Evolutionary conservation across 2,329 filamentous ascomycete genomes (phyloP).

Genomic region (Epichloe bromicola): DNA sequence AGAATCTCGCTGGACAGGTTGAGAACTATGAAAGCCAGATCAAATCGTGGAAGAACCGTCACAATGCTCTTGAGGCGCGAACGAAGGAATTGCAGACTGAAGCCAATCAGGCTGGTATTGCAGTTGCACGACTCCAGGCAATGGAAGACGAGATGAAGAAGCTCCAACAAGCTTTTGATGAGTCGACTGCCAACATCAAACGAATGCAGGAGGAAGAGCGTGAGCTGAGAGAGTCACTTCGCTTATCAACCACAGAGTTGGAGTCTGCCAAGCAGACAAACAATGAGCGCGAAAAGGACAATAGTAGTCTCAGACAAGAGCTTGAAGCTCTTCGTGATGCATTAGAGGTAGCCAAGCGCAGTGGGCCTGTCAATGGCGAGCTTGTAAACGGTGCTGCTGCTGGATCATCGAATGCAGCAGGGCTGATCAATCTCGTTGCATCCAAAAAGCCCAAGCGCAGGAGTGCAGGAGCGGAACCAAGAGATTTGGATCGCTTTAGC

Average conservation of each 20-base stretch:
- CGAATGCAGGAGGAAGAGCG: constrained; percentile 90
- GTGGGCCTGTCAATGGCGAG: constrained; percentile 59
- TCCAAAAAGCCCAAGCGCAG: constrained; percentile 95
- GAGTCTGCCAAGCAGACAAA: constrained; percentile 66
- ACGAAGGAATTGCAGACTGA: constrained; percentile 92
- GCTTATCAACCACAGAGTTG: constrained; percentile 66
- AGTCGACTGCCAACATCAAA: constrained; percentile 82
- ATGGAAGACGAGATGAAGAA: constrained; percentile 96
- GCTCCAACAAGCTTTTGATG: constrained; percentile 77
- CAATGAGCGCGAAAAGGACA: constrained; percentile 70
- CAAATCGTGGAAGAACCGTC: constrained; percentile 87
- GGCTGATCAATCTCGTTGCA: constrained; percentile 90
- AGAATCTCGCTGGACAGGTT: constrained; percentile 71
- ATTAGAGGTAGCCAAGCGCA: constrained; percentile 72
- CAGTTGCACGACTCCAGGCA: constrained; percentile 73
- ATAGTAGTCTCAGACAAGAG: constrained; percentile 73
- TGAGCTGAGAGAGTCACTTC: constrained; percentile 69
- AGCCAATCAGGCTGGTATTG: constrained; percentile 94
- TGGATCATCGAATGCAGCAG: constrained; percentile 46
- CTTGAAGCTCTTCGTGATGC: constrained; percentile 85
- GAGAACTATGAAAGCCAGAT: constrained; percentile 94
- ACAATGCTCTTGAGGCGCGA: constrained; percentile 77
- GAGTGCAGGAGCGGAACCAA: constrained; percentile 76
- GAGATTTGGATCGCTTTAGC: constrained; percentile 82
- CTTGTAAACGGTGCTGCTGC: constrained; percentile 24